Evolutionary conservation across 1,139 yeast species (phyloP).

Genomic region (Zygosaccharomyces pseudobailii): DNA sequence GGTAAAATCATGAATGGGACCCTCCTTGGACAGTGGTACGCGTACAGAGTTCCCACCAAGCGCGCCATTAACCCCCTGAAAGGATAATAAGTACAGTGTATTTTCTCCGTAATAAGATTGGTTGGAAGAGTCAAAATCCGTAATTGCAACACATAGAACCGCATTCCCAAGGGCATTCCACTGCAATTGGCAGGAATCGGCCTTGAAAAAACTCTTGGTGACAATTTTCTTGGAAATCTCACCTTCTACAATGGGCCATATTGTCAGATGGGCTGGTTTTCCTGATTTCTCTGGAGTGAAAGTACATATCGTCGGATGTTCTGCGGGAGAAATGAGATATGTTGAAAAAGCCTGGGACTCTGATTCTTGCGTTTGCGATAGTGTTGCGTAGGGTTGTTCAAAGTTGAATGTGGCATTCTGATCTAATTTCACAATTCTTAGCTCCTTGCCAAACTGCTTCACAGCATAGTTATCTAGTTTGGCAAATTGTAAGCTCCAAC

Average conservation of each 20-base stretch:
- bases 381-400: constrained; percentile 56
- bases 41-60: constrained; percentile 91
- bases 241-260: constrained; percentile 62
- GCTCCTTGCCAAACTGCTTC: constrained; percentile 28
- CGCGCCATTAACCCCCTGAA: constrained; percentile 52
- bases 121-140: constrained; percentile 92
- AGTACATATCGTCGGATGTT: constrained; percentile 86
- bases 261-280: constrained; percentile 82
- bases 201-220: constrained; percentile 87
- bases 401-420: constrained; percentile 44
- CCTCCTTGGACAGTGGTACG: constrained; percentile 82
- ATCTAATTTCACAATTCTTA: constrained; percentile 56
- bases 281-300: constrained; percentile 82
- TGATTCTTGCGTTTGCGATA: constrained; percentile 51
- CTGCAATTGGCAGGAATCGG: constrained; percentile 84
- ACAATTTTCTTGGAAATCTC: constrained; percentile 77
- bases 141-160: constrained; percentile 83
- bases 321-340: constrained; percentile 76
- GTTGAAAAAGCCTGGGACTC: constrained; percentile 48
- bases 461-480: constrained; percentile 33
- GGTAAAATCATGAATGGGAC: constrained; percentile 94
- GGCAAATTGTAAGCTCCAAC: constrained; percentile 52
- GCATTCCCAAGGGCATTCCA: constrained; percentile 98
- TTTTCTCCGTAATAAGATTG: constrained; percentile 97
- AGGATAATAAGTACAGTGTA: constrained; percentile 67